Evolutionary conservation across 2,329 filamentous ascomycete genomes (phyloP), one percentile per base, ranked within the genome.

Genomic region (Scedosporium minutisporum): DNA sequence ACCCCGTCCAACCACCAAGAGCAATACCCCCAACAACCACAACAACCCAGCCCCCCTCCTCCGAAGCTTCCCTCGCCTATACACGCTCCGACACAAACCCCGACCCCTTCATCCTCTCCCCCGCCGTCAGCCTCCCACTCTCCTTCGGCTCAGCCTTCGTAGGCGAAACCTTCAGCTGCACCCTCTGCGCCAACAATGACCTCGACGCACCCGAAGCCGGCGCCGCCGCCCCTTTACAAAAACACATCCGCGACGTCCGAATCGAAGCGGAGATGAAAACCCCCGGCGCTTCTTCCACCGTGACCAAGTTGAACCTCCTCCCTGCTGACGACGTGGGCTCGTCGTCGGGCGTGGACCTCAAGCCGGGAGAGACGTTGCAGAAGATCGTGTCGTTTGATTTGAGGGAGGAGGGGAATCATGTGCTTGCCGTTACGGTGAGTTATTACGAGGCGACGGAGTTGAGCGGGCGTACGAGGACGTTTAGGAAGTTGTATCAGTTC

Each of bases 251-350:
- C 65, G 89, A 89, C 63, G 88, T 97, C 61, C 84, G 86, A 62
- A 91, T 97, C 69, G 85, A 90, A 63, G 95, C 93, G 0, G 93
- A 97, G 75, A 96, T 99, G 88, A 96, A 97, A 77, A 96, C 93
- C 0, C 93, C 95, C 6, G 78, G 79, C n/a, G 75, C 77, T 2
- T 64, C 68, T 21, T 72, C 75, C 25, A 69, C 75, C 0, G 87
- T 88, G 3, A 85, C 88, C 62, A 86, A 87, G 38, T 80, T 92
- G 2, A 76, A 83, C 2, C 79, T 96, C n/a, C 77, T 83, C 18
- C 75, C 73, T 27, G 60, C 61, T 29, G 48, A 63, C 62, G 53
- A 55, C 27, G 57, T 44, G 3, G 63, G n/a, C 6, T 66, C 12
- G 60, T 70, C 27, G 65, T 14, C 21, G 4, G 73, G 75, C 1